Base-by-base conservation (phyloP, 805 yeast species). In the Kuraishia molischiana region DNA sequence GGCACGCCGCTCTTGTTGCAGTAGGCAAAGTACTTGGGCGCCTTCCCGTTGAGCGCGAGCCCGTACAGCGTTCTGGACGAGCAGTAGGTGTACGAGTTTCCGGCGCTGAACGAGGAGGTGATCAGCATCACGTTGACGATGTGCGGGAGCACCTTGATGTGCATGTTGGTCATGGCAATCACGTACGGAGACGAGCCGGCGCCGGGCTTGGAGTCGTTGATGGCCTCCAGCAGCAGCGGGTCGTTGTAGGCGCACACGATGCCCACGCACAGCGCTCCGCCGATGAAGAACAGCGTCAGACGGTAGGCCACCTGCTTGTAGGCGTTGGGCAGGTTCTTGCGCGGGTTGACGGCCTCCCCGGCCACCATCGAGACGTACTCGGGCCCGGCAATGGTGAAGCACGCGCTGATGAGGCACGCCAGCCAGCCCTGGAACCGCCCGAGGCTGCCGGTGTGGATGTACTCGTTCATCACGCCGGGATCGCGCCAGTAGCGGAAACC, bases 181-280 rank as follows among this genome's bases (percentile, higher is more conserved):
- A 83, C 90, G 50, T 79, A 83, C 1, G 95, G 90, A 15, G 86
- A 77, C 3, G 85, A 74, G 19, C 74, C 79, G 0, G 82, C 94
- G 37, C 85, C 87, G 0, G 85, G 77, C 35, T 72, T 66, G 21
- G 77, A 68, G 20, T 67, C 63, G 22, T 66, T 65, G 39, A 78
- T 64, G 10, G 86, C 81, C 4, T 64, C 41, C 19, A 52, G 32
- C 14, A 57, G 44, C 3, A 40, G 42, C 22, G 62, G 60, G 39
- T 63, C 59, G 36, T 54, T 60, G 45, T 56, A 59, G 24, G 64
- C 56, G 24, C 56, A 51, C 43, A 67, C 52, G 38, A 67, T 61
- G 18, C 65, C 51, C 14, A 66, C 69, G 5, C 60, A 58, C 24
- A 66, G 51, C 11, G 69, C 64, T 34, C 69, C 70, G 11, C 68